Percentiles rank a stretch among this genome's conserved stretches.
These are phyloP conservation scores for Hemileia vastatrix DNA, from an alignment of 1,284 basidiomycete species.

Conservation along the genomic window DNA sequence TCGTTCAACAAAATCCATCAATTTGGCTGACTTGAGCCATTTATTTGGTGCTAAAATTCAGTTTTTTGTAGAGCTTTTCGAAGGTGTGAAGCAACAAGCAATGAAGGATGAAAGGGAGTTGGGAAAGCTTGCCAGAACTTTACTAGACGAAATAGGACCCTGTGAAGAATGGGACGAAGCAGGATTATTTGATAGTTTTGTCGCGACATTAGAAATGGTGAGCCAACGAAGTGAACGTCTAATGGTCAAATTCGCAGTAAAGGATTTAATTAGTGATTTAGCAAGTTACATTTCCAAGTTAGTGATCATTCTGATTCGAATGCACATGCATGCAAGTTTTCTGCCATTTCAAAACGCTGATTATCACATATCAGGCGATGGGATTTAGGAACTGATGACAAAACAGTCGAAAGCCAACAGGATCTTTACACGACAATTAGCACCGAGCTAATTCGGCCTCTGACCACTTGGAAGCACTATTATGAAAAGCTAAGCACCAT, in stretches of 20 bases:
- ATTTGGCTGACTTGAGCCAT: not conserved
- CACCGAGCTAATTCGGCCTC: no score
- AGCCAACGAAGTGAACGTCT: not conserved
- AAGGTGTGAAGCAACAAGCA: conserved; percentile 1
- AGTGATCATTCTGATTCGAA: not conserved
- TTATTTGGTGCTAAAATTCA: not conserved
- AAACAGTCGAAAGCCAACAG: not conserved
- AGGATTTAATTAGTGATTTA: not conserved
- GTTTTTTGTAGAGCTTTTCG: conserved; percentile 14
- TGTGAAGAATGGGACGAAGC: not conserved
- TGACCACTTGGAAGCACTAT: no score
- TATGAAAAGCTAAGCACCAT: no score
- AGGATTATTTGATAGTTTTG: conserved; percentile 2
- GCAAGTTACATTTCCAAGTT: conserved; percentile 13
- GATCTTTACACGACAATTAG: no score
- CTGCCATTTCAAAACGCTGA: not conserved
- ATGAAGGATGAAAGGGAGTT: not conserved
- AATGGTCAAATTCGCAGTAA: not conserved
- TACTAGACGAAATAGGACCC: not conserved
- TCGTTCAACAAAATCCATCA: not conserved
- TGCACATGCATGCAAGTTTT: not conserved
- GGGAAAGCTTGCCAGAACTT: not conserved
- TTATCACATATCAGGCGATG: conserved; percentile 3
- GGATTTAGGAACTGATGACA: not conserved
- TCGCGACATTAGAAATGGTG: conserved; percentile 1